Evolutionary conservation across 116 monocot species (phyloP), one percentile per base, ranked within the genome.

Genomic region (Cymodocea nodosa): DNA sequence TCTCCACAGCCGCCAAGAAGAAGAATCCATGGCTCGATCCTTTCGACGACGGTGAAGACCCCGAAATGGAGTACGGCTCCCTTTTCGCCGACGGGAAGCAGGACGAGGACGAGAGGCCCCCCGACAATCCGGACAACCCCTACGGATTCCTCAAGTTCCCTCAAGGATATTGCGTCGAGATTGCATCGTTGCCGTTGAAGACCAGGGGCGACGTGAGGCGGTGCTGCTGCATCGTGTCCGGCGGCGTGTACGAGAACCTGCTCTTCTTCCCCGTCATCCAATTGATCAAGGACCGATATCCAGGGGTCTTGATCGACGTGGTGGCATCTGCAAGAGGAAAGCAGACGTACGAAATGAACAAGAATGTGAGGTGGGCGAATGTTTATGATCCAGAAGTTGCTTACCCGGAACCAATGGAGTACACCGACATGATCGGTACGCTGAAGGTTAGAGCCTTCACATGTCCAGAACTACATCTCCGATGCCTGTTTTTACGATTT

Each of bases 11-110:
- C 20, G 73, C 76, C 65, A 89, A 87, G 81, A 87, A 88, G 77
- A 83, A 84, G 76, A 89, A 89, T 73, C 86, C 80, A 4, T 94
- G 94, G 94, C 84, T 94, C 15, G 94, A 94, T 72, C 82, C 89
- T 25, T 94, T 89, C 64, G 89, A 94, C 73, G 84, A 86, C 37
- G 94, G 89, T 0, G 66, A 53, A 2, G 89, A 86, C 72, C 86
- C 80, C 1, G 77, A 87, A 23, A 76, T 80, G 60, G 94, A 89
- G 69, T 82, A 79, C 71, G 71, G 67, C 23, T 63, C 76, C 34
- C 78, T 84, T 58, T 94, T 76, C 70, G 19, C 78, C 4, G 82
- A 74, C 10, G 89, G 93, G 35, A 94, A 94, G 75, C 94, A 94
- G 62, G 84, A 82, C 0, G 94, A 94, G 76, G 89, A 94, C 70